These are phyloP conservation scores for Tylopilus balloui DNA, from an alignment of 768 basidiomycete genomes.

Conservation along the genomic window DNA sequence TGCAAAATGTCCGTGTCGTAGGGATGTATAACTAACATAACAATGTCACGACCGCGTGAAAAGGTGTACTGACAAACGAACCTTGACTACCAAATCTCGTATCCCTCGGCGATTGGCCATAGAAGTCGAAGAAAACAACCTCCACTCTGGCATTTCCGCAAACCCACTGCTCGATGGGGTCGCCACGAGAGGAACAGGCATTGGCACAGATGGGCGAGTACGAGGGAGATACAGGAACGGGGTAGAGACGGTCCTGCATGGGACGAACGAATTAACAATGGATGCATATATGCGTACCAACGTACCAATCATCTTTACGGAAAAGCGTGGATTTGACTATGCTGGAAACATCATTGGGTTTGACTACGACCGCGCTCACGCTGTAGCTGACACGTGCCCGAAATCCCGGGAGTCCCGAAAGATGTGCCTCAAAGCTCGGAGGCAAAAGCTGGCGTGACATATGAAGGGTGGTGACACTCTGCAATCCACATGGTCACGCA, in stretches of 20 bases:
- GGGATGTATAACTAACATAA: slow-evolving; percentile 47
- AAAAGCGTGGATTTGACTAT: slow-evolving; percentile 51
- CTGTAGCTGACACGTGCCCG: slow-evolving; percentile 60
- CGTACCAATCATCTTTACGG: slow-evolving; percentile 53
- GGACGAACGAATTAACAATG: neutral
- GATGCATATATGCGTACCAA: neutral
- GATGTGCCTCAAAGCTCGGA: slow-evolving; percentile 62
- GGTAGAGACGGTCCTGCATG: slow-evolving; percentile 49
- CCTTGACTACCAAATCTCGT: slow-evolving; percentile 39
- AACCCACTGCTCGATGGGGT: slow-evolving; percentile 37
- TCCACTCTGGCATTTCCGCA: slow-evolving; percentile 47
- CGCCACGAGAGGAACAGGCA: slow-evolving; percentile 43
- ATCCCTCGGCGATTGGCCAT: slow-evolving; percentile 33
- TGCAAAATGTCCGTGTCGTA: slow-evolving; percentile 53
- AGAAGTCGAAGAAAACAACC: slow-evolving; percentile 39
- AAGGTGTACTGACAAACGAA: slow-evolving; percentile 9
- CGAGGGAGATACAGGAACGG: slow-evolving; percentile 65
- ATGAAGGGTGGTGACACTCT: slow-evolving; percentile 1
- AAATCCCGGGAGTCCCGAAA: slow-evolving; percentile 72
- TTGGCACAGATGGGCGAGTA: slow-evolving; percentile 50
- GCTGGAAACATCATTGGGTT: slow-evolving; percentile 40
- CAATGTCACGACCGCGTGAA: neutral
- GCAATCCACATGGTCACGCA: slow-evolving; percentile 32
- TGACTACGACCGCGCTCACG: slow-evolving; percentile 49
- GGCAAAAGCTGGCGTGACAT: slow-evolving; percentile 51